Percentiles rank a stretch among this genome's conserved stretches.
These are phyloP conservation scores for Cercospora janseana DNA, from an alignment of 2,329 filamentous ascomycete species.

Conservation along the genomic window DNA sequence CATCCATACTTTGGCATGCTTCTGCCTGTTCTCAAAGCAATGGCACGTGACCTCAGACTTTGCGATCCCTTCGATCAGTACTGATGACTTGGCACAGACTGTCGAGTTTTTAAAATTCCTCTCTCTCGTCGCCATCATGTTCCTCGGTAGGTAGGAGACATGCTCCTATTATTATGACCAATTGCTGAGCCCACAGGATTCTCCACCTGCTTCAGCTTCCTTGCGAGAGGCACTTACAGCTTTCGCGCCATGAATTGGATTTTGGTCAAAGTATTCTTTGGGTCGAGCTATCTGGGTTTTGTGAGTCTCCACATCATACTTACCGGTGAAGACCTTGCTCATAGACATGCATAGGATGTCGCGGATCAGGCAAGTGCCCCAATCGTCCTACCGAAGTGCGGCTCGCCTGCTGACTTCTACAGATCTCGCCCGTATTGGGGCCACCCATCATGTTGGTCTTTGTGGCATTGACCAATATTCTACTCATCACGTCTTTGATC, in stretches of 20 bases:
- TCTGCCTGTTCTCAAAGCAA: slow-evolving; percentile 87
- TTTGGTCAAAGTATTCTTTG: slow-evolving; percentile 68
- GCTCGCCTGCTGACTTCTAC: slow-evolving; percentile 18
- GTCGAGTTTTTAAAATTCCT: slow-evolving; percentile 86
- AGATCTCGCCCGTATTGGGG: slow-evolving; percentile 51
- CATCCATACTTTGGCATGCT: slow-evolving; percentile 88
- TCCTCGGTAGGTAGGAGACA: slow-evolving; percentile 57
- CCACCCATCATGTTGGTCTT: slow-evolving; percentile 65
- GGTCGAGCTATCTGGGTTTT: slow-evolving; percentile 72
- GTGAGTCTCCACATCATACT: slow-evolving; percentile 45
- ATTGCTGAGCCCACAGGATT: slow-evolving; percentile 56
- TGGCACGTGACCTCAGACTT: slow-evolving; percentile 53
- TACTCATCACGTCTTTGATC: slow-evolving; percentile 67
- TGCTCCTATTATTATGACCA: neutral
- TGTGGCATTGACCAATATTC: slow-evolving; percentile 70
- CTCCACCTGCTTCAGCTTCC: slow-evolving; percentile 77
- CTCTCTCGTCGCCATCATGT: slow-evolving; percentile 75
- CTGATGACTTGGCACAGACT: slow-evolving; percentile 46
- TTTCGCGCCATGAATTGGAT: slow-evolving; percentile 66
- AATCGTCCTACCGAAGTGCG: slow-evolving; percentile 9
- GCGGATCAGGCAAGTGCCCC: slow-evolving; percentile 45
- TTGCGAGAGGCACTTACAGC: slow-evolving; percentile 68
- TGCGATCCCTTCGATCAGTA: neutral
- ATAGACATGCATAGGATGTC: slow-evolving; percentile 41
- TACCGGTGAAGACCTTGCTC: slow-evolving; percentile 11